Percentiles rank a stretch among this genome's conserved stretches.
Conservation (phyloP, 768 basidiomycete species). For the Rhizopogon vulgaris region DNA sequence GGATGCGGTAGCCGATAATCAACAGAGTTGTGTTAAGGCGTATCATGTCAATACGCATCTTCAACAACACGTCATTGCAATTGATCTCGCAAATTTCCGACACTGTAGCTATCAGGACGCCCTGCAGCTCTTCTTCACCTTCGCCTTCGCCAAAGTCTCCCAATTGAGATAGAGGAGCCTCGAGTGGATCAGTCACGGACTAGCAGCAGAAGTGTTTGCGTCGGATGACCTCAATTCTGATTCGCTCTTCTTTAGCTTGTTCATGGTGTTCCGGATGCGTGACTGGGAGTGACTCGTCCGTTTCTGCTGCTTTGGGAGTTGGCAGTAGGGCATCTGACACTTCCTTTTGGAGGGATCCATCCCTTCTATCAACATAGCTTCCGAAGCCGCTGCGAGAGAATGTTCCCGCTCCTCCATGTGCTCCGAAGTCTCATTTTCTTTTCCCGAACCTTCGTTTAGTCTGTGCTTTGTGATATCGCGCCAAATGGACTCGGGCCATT, state of each 20-base stretch:
- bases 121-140: conserved; percentile 51
- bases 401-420: conserved; percentile 25
- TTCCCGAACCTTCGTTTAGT: conserved; percentile 12
- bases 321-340: neutral
- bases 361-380: conserved; percentile 60
- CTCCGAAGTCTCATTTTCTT: neutral
- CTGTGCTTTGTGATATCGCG: conserved; percentile 15
- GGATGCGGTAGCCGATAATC: too few species aligned
- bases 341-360: conserved; percentile 29
- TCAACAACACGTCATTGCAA: too few species aligned
- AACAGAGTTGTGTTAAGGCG: too few species aligned
- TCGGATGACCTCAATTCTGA: conserved; percentile 24
- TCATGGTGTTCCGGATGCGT: conserved; percentile 65
- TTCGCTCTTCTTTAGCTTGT: conserved; percentile 67
- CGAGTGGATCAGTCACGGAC: conserved; percentile 37
- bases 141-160: conserved; percentile 33
- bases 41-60: too few species aligned
- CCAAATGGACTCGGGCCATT: conserved; percentile 38
- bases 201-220: neutral
- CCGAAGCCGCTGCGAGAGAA: conserved; percentile 58
- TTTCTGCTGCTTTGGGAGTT: conserved; percentile 6
- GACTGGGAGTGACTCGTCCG: conserved; percentile 60
- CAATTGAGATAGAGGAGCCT: conserved; percentile 49
- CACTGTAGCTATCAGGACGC: conserved; percentile 67
- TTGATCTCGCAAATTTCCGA: too few species aligned